Conservation (phyloP, 2,329 filamentous ascomycete genomes). For the Fusarium veterinarium region DNA sequence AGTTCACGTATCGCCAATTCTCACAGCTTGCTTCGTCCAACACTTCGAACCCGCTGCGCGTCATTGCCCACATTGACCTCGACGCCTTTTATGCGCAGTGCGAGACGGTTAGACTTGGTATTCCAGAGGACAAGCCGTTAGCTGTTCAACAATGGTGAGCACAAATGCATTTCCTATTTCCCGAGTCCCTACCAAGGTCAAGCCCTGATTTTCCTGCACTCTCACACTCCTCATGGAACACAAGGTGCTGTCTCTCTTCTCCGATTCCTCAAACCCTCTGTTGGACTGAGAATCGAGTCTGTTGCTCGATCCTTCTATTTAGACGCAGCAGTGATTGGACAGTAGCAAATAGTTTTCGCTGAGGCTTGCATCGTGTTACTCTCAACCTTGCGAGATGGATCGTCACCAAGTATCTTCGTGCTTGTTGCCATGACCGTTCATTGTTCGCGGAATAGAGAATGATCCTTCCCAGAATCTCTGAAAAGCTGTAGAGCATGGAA, state of each 20-base stretch:
- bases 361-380: constrained; percentile 24
- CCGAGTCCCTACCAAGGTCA: background rate
- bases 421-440: background rate
- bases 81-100: constrained; percentile 99
- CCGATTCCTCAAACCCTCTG: background rate
- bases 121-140: constrained; percentile 80
- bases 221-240: background rate
- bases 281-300: constrained; percentile 7
- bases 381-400: background rate
- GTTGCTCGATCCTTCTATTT: background rate
- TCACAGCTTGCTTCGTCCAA: constrained; percentile 78
- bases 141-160: constrained; percentile 91
- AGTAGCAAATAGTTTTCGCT: background rate
- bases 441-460: background rate
- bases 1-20: constrained; percentile 87
- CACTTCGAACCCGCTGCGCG: constrained; percentile 80
- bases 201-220: background rate
- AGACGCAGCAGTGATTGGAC: constrained; percentile 1
- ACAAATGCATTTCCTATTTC: background rate
- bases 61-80: constrained; percentile 91
- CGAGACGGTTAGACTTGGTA: constrained; percentile 86
- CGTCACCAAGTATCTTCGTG: background rate
- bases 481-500: background rate
- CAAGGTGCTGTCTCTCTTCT: background rate
- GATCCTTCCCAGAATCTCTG: background rate